Conservation (phyloP, 148 eudicot species). For the Hydrangea macrophylla region DNA sequence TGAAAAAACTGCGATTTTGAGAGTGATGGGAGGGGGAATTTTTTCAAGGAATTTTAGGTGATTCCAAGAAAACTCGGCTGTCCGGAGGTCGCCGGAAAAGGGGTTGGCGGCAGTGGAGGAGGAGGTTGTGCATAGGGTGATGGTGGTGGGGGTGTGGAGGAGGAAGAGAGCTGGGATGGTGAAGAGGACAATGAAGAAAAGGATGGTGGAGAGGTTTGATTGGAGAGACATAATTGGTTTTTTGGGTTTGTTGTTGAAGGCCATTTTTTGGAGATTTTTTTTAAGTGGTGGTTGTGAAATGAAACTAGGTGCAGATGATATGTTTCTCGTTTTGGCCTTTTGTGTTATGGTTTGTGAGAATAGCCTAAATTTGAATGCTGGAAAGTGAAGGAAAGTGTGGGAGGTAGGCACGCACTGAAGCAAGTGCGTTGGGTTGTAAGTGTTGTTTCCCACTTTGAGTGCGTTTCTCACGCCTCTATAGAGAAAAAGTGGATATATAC, state of each 20-base stretch:
- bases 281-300: too few species aligned
- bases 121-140: slow-evolving; percentile 27
- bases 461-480: slow-evolving; percentile 34
- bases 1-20: slow-evolving; percentile 70
- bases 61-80: slow-evolving; percentile 73
- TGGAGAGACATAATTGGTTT: slow-evolving; percentile 33
- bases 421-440: slow-evolving; percentile 24
- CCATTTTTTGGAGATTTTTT: slow-evolving; percentile 41
- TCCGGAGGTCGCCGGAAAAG: slow-evolving; percentile 68
- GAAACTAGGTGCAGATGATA: not conserved
- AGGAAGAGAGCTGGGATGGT: slow-evolving; percentile 61
- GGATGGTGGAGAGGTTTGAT: slow-evolving; percentile 53
- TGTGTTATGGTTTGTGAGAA: not conserved
- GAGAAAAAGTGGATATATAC: slow-evolving; percentile 7
- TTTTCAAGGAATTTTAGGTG: slow-evolving; percentile 26
- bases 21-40: slow-evolving; percentile 22
- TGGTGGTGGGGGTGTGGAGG: slow-evolving; percentile 44
- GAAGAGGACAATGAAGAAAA: slow-evolving; percentile 58
- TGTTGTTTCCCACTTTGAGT: slow-evolving; percentile 19
- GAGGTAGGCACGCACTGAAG: slow-evolving; percentile 49
- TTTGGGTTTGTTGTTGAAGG: slow-evolving; percentile 40
- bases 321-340: not conserved
- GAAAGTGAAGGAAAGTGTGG: slow-evolving; percentile 26
- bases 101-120: slow-evolving; percentile 12
- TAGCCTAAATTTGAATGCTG: slow-evolving; percentile 6